Percentiles rank a stretch among this genome's conserved stretches.
These are phyloP conservation scores for Herpetomonas tarakana DNA, from an alignment of 208 protist species.

Conservation along the genomic window DNA sequence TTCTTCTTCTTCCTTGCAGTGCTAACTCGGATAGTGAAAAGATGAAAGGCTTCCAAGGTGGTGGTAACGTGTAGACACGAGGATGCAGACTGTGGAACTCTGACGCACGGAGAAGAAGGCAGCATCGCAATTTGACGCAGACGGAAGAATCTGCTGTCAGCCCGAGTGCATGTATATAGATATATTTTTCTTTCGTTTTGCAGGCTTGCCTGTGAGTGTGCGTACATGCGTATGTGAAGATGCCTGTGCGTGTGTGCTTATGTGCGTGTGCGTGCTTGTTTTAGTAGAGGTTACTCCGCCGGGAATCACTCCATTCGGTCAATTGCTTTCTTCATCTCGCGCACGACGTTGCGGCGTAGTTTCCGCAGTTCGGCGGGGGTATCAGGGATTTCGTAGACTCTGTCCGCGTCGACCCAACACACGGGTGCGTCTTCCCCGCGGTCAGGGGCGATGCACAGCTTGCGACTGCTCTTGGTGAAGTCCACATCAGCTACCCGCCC, in stretches of 20 bases:
- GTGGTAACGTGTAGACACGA: too few species aligned
- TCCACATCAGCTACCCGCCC: not conserved
- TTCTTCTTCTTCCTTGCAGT: too few species aligned
- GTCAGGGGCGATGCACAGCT: not conserved
- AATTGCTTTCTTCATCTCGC: not conserved
- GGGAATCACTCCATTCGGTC: not conserved
- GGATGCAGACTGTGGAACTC: too few species aligned
- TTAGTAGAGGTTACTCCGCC: too few species aligned
- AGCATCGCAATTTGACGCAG: too few species aligned
- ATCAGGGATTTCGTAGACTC: not conserved
- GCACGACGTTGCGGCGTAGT: not conserved
- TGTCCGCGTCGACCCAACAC: not conserved
- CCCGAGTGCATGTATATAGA: not conserved
- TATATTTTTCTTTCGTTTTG: slow-evolving; percentile 1
- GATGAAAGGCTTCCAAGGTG: not conserved
- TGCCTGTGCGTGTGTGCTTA: too few species aligned
- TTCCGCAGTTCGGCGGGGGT: not conserved
- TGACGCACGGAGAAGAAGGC: too few species aligned
- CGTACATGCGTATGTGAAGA: too few species aligned
- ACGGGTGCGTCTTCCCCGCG: not conserved
- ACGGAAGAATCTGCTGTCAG: too few species aligned
- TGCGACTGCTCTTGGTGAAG: not conserved
- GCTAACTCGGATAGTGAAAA: not conserved
- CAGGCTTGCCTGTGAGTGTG: not conserved
- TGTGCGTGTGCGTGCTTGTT: too few species aligned